These are phyloP conservation scores for Lachnellula arida DNA, from an alignment of 2,329 filamentous ascomycete genomes.

Conservation along the genomic window DNA sequence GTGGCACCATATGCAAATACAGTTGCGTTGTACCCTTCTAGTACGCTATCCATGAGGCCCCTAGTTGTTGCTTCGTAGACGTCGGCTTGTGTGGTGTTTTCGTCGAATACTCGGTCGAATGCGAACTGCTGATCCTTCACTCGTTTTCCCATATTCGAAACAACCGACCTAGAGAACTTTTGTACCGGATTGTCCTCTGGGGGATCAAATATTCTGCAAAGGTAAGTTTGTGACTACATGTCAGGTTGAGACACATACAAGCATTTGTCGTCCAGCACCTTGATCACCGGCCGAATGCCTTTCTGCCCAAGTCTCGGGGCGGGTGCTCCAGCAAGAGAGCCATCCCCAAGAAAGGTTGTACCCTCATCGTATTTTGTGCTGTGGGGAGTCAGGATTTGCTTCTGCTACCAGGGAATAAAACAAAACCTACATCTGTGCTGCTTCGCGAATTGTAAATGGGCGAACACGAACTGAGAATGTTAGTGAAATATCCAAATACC, in stretches of 20 bases:
- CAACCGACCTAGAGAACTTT: constrained; percentile 75
- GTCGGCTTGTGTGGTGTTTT: constrained; percentile 85
- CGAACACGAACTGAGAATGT: constrained; percentile 56
- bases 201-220: constrained; percentile 82
- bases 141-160: constrained; percentile 75
- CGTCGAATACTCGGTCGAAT: constrained; percentile 95
- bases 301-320: constrained; percentile 80
- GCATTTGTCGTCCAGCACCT: constrained; percentile 93
- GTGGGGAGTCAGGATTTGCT: constrained; percentile 15
- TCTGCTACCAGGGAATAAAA: neutral
- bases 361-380: constrained; percentile 66
- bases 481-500: constrained; percentile 4
- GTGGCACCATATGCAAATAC: constrained; percentile 98
- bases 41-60: constrained; percentile 83
- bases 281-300: constrained; percentile 86
- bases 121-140: constrained; percentile 97
- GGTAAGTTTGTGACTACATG: constrained; percentile 8
- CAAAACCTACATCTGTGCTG: constrained; percentile 70
- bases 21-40: constrained; percentile 97
- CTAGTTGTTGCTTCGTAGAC: constrained; percentile 94
- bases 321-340: constrained; percentile 82
- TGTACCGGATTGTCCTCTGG: constrained; percentile 92
- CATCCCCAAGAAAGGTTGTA: constrained; percentile 91
- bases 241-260: constrained; percentile 58
- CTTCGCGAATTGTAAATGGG: constrained; percentile 82